phyloP scores from a whole-genome alignment of 345 rosid genomes.

The Eutrema japonicum region DNA sequence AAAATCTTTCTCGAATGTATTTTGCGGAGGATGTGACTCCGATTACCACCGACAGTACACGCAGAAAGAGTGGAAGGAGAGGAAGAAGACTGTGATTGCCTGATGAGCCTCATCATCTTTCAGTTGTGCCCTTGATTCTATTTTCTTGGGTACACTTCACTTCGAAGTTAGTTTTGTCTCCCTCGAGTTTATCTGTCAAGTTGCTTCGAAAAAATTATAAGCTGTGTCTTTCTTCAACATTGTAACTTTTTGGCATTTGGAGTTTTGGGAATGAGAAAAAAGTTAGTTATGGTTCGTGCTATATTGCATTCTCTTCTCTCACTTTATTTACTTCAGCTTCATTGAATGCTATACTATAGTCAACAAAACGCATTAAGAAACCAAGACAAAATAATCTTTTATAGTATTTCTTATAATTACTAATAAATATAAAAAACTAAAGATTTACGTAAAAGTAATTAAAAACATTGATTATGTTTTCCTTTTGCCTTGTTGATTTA shows the following conservation, averaged over 20 bases:
- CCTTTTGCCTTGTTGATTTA: too few relatives aligned
- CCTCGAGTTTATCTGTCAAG: slow-evolving; percentile 22
- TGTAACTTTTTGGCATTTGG: slow-evolving; percentile 33
- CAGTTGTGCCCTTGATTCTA: slow-evolving; percentile 14
- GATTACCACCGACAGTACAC: slow-evolving; percentile 78
- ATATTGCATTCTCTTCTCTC: too few relatives aligned
- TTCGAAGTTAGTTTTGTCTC: slow-evolving; percentile 33
- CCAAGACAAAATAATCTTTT: too few relatives aligned
- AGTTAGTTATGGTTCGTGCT: too few relatives aligned
- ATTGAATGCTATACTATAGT: too few relatives aligned
- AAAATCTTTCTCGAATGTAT: slow-evolving; percentile 3
- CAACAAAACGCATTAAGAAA: too few relatives aligned
- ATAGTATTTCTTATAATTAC: too few relatives aligned
- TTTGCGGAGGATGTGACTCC: slow-evolving; percentile 86
- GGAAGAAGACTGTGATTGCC: slow-evolving; percentile 72
- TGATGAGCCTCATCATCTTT: slow-evolving; percentile 12
- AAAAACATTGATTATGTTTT: too few relatives aligned
- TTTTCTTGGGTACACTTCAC: slow-evolving; percentile 28
- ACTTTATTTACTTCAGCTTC: background rate
- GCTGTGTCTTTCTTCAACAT: slow-evolving; percentile 20
- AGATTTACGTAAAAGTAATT: too few relatives aligned
- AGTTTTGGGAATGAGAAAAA: slow-evolving; percentile 19
- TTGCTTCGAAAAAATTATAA: slow-evolving; percentile 31
- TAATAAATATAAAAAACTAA: too few relatives aligned
- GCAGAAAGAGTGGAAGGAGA: slow-evolving; percentile 87